phyloP scores from a whole-genome alignment of 208 protist genomes.

The Leishmania martiniquensis region DNA sequence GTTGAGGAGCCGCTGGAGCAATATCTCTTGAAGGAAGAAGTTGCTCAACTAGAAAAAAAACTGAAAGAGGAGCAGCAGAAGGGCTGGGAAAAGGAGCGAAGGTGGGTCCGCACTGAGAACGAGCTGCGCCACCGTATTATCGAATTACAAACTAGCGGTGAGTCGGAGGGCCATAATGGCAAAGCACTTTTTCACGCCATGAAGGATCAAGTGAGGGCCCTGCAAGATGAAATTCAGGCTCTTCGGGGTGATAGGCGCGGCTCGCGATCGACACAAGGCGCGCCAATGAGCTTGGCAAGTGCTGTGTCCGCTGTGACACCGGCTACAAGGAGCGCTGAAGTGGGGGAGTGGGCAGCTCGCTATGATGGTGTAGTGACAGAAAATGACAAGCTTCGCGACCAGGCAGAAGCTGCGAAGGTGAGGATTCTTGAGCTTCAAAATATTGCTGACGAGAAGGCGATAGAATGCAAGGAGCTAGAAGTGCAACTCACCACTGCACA shows the following conservation, averaged over 20 bases:
- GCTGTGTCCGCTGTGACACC: no score
- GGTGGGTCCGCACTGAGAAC: conserved; percentile 51
- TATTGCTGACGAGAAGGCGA: conserved; percentile 37
- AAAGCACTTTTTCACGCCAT: conserved; percentile 65
- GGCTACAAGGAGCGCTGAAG: background rate
- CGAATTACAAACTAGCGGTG: conserved; percentile 28
- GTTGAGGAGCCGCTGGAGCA: conserved; percentile 46
- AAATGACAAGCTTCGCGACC: conserved; percentile 50
- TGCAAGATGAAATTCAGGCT: conserved; percentile 33
- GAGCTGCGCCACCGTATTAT: conserved; percentile 42
- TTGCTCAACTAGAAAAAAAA: conserved; percentile 70
- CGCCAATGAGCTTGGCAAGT: background rate
- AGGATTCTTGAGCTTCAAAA: conserved; percentile 42
- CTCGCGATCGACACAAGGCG: conserved; percentile 10
- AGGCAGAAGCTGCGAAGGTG: conserved; percentile 41
- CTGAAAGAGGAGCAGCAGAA: conserved; percentile 57
- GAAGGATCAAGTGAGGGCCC: conserved; percentile 56
- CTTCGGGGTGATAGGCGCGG: conserved; percentile 18
- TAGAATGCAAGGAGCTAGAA: conserved; percentile 60
- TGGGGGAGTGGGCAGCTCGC: conserved; percentile 17
- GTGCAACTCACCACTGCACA: conserved; percentile 35
- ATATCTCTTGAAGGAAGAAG: conserved; percentile 69
- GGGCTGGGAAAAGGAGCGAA: conserved; percentile 67
- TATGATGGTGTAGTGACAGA: conserved; percentile 28
- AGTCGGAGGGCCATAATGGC: conserved; percentile 33